Conservation (phyloP, 176 grass and related monocot genomes). For the Musa troglodytarum region DNA sequence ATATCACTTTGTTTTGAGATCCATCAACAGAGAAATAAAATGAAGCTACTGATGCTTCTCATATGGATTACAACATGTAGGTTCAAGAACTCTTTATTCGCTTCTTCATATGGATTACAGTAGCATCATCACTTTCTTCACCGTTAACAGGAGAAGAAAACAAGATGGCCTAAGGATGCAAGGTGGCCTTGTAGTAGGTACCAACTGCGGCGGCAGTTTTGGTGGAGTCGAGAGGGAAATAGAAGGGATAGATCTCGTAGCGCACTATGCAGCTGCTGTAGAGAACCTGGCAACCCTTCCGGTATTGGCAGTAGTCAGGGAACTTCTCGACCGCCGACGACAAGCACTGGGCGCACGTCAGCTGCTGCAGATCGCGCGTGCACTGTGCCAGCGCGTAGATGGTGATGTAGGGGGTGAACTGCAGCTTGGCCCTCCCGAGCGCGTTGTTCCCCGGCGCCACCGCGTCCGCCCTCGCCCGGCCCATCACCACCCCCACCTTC, state of each 20-base stretch:
- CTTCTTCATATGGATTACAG: too few species aligned
- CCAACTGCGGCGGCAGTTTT: background rate
- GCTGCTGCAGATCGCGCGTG: slow-evolving; percentile 40
- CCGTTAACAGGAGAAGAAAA: too few species aligned
- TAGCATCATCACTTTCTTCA: too few species aligned
- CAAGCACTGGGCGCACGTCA: slow-evolving; percentile 44
- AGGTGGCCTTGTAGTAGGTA: background rate
- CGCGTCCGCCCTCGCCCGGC: slow-evolving; percentile 25
- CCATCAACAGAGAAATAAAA: too few species aligned
- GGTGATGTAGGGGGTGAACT: slow-evolving; percentile 47
- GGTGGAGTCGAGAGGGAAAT: slow-evolving; percentile 39
- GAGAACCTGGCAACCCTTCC: slow-evolving; percentile 46
- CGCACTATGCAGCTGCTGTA: slow-evolving; percentile 66
- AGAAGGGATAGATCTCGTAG: slow-evolving; percentile 76
- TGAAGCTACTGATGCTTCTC: too few species aligned
- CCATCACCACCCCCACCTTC: slow-evolving; percentile 29
- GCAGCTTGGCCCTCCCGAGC: slow-evolving; percentile 29
- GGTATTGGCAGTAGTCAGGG: slow-evolving; percentile 33
- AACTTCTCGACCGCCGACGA: slow-evolving; percentile 42
- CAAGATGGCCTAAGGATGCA: background rate
- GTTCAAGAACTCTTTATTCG: too few species aligned
- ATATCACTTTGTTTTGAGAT: too few species aligned
- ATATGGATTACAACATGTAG: too few species aligned
- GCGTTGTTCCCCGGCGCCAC: slow-evolving; percentile 30
- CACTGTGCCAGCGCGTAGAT: slow-evolving; percentile 64